A percentile compares a stretch with the other conserved stretches of the same genome.
phyloP scores from a whole-genome alignment of 163 green algal genomes.

The Chlorella variabilis region DNA sequence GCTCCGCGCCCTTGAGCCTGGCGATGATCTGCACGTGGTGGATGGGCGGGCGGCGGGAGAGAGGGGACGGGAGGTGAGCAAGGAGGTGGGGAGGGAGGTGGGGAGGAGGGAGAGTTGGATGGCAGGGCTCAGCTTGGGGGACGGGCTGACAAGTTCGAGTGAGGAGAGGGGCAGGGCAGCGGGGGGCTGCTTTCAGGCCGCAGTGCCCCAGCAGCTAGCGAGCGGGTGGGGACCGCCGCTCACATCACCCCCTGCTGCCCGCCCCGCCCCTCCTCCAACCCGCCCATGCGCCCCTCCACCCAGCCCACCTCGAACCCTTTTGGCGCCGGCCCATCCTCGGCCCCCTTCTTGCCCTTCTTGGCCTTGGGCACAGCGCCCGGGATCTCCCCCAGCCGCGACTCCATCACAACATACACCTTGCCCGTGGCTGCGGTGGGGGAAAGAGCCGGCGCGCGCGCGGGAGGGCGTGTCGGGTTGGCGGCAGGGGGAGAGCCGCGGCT shows the following conservation, averaged over 20 bases:
- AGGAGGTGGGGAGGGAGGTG: background rate
- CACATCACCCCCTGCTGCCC: too few relatives aligned
- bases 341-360: slow-evolving; percentile 70
- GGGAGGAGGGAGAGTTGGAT: background rate
- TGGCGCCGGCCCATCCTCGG: slow-evolving; percentile 33
- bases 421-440: slow-evolving; percentile 62
- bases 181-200: too few relatives aligned
- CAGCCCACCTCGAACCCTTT: slow-evolving; percentile 48
- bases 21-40: slow-evolving; percentile 47
- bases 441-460: background rate
- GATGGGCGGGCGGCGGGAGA: background rate
- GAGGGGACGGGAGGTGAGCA: background rate
- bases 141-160: too few relatives aligned
- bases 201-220: too few relatives aligned
- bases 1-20: slow-evolving; percentile 70
- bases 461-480: background rate
- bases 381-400: slow-evolving; percentile 75
- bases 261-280: too few relatives aligned
- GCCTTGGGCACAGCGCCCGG: slow-evolving; percentile 84
- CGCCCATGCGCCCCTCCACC: too few relatives aligned
- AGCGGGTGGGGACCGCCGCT: too few relatives aligned
- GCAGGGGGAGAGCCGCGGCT: too few relatives aligned
- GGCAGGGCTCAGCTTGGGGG: too few relatives aligned
- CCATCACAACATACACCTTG: slow-evolving; percentile 92
- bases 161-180: too few relatives aligned